Evolutionary conservation across 2,329 filamentous ascomycete genomes (phyloP), one percentile per base, ranked within the genome.

Genomic region (Amphichorda felina): DNA sequence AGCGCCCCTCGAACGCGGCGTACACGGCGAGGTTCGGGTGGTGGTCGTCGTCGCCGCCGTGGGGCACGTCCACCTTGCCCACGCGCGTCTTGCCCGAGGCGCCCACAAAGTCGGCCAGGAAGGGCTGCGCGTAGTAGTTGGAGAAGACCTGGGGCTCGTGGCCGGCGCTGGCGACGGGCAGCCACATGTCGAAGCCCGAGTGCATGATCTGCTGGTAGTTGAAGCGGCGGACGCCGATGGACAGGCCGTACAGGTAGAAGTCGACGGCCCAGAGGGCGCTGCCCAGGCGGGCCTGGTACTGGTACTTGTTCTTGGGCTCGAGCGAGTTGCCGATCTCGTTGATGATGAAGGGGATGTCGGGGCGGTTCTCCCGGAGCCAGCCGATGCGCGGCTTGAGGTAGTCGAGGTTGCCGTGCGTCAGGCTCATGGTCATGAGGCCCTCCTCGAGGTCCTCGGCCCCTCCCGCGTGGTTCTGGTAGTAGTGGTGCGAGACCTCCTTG

Each of bases 181-280:
- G 41, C 52, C 52, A 56, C 8, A 55, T 16, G 38, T 49, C 34
- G 34, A 44, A 51, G 0, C 47, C 50, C 4, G 50, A 45, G 40
- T 53, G 54, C 55, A 58, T 55, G 37, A 56, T 55, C 39, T 59
- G 55, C 45, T 59, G 54, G 37, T 55, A 55, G 41, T 59, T 53
- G 45, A 59, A 54, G 13, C 55, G 49, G 8, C 42, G 38, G 18
- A 59, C 39, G 30, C 56, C 56, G n/a, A 57, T 47, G 25, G 38
- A 42, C 41, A 59, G 51, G 32, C 41, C 38, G 37, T 59, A 57
- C 1, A 59, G 46, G 39, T 57, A 57, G 42, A 56, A 55, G 36
- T 58, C 55, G 11, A 56, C 50, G 38, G 54, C 52, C 55, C 55
- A 59, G 4, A 59, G 45, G 5, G 54, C 52, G 8, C 50, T 52